Conservation (phyloP, 352 stramenopile genomes). For the Hyaloperonospora arabidopsidis region DNA sequence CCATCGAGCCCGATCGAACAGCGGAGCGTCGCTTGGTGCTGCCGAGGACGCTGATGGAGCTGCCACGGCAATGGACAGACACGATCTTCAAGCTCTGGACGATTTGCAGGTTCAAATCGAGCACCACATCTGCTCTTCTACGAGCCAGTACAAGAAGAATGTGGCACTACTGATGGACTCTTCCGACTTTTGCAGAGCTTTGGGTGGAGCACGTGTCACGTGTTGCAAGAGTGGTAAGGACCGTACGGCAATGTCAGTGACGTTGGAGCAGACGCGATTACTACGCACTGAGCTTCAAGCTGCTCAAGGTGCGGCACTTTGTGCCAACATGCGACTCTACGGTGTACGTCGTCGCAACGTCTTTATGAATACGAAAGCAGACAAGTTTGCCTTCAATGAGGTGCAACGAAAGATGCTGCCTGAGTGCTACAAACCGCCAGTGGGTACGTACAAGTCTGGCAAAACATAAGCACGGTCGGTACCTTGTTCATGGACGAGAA, state of each 20-base stretch:
- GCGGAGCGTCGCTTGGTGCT: slow-evolving; percentile 1
- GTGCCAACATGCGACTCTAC: slow-evolving; percentile 64
- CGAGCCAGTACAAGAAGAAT: slow-evolving; percentile 78
- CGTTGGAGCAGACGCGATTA: slow-evolving; percentile 85
- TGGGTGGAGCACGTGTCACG: slow-evolving; percentile 89
- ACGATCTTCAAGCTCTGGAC: slow-evolving; percentile 54
- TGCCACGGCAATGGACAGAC: slow-evolving; percentile 24
- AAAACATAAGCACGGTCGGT: slow-evolving; percentile 41
- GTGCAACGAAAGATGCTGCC: slow-evolving; percentile 81
- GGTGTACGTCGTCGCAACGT: slow-evolving; percentile 75
- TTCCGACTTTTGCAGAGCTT: slow-evolving; percentile 70
- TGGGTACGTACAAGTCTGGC: slow-evolving; percentile 77
- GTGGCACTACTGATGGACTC: slow-evolving; percentile 71
- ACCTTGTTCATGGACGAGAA: too few relatives aligned
- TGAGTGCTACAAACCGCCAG: slow-evolving; percentile 78
- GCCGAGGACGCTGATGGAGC: slow-evolving; percentile 21
- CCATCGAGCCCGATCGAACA: slow-evolving; percentile 19
- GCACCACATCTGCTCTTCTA: slow-evolving; percentile 57
- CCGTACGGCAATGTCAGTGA: slow-evolving; percentile 95
- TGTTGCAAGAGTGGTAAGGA: slow-evolving; percentile 98
- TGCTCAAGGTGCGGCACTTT: slow-evolving; percentile 46
- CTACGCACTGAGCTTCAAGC: slow-evolving; percentile 50
- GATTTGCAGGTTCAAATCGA: slow-evolving; percentile 61
- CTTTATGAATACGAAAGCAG: slow-evolving; percentile 76
- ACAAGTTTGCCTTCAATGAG: slow-evolving; percentile 85